These are phyloP conservation scores for Phytopythium ostracodes DNA, from an alignment of 352 stramenopile genomes.

Conservation along the genomic window DNA sequence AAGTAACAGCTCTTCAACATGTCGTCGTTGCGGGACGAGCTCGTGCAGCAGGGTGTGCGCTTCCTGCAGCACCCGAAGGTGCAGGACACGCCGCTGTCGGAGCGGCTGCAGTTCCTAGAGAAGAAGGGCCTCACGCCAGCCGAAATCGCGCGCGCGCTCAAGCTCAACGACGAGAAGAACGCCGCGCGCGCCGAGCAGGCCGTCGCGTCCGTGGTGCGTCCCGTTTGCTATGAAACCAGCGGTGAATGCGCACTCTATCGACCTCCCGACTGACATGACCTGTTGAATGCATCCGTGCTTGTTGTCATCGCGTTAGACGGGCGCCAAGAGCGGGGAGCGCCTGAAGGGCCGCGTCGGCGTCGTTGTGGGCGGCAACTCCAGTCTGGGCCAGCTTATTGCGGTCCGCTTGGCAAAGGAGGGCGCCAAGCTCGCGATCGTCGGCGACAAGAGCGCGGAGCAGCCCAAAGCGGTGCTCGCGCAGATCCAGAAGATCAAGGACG, in stretches of 20 bases:
- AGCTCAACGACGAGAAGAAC: constrained; percentile 65
- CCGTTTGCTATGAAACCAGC: not conserved
- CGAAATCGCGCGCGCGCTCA: constrained; percentile 62
- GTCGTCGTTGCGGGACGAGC: constrained; percentile 45
- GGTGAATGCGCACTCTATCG: not conserved
- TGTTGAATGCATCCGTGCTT: not conserved
- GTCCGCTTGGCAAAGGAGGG: constrained; percentile 61
- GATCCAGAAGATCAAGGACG: constrained; percentile 22
- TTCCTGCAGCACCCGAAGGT: constrained; percentile 78
- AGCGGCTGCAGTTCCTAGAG: constrained; percentile 66
- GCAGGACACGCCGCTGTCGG: constrained; percentile 68
- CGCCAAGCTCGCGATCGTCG: constrained; percentile 48
- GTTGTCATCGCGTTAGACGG: constrained; percentile 27
- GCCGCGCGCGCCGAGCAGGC: constrained; percentile 40
- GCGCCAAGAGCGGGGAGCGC: constrained; percentile 45
- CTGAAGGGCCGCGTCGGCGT: constrained; percentile 55
- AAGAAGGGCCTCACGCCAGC: constrained; percentile 71
- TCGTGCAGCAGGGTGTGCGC: constrained; percentile 68
- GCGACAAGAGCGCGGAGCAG: constrained; percentile 17
- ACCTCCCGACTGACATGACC: constrained; percentile 2
- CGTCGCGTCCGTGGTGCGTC: constrained; percentile 55
- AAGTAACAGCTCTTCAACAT: not conserved
- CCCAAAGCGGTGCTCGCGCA: constrained; percentile 29
- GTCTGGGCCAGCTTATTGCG: constrained; percentile 55
- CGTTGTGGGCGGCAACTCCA: constrained; percentile 54